Evolutionary conservation across 306 rosid species (phyloP), one percentile per base, ranked within the genome.

Genomic region (Vigna angularis): DNA sequence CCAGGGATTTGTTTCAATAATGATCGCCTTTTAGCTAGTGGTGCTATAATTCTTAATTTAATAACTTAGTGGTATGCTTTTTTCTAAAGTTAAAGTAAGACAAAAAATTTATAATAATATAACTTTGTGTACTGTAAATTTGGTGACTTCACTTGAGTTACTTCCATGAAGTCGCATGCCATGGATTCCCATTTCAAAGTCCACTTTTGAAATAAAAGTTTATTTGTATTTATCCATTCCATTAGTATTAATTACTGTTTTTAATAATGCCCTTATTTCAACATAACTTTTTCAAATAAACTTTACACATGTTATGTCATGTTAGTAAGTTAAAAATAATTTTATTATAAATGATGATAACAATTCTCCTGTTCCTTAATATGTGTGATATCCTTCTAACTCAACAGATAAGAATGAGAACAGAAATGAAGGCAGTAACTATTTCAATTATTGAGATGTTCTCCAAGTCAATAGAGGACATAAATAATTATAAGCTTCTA

Each of bases 1-100:
- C 49, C 6, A 16, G 20, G 12, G 7, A 4, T 50, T 73, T 72
- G 7, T 78, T 50, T 26, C 69, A 79, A 67, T 67, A 73, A 67
- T 78, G 63, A 78, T 49, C 3, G n/a, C 30, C 69, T 77, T 72
- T 67, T 49, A 58, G 80, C 51, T 17, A 14, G 38, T 28, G 63
- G 51, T 52, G 45, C 48, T 16, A 68, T 13, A 57, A 71, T 56
- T 78, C 72, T 66, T 17, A 40, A 58, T 73, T 68, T 26, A 67
- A 78, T 58, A 73, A 59, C 64, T 28, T 18, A 77, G 71, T 77
- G 75, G 38, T 10, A 18, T 77, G 17, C 32, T 55, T 72, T 65
- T 48, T 28, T 66, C 14, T 51, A 73, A 56, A 73, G 64, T 32
- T 42, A 67, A 47, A 82, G 75, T 65, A 47, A 77, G 76, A 83